These are phyloP conservation scores for Saccharomyces mikatae DNA, from an alignment of 805 yeast genomes.

Conservation along the genomic window DNA sequence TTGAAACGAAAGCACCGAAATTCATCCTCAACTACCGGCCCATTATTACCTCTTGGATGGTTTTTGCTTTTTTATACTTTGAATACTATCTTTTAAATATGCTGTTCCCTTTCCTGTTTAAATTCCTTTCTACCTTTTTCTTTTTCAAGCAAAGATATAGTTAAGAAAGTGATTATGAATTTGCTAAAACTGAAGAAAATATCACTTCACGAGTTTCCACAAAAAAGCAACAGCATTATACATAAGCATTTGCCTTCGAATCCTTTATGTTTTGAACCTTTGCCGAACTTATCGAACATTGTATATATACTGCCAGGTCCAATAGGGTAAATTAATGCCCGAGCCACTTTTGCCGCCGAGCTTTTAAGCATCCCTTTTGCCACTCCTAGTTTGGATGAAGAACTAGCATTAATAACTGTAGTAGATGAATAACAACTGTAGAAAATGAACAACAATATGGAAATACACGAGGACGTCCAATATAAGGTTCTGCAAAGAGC, in stretches of 20 bases:
- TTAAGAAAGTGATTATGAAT: no score
- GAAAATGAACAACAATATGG: constrained; percentile 1
- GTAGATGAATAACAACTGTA: neutral
- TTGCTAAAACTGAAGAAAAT: no score
- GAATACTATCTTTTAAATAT: neutral
- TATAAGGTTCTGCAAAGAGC: constrained; percentile 28
- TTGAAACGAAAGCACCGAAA: neutral
- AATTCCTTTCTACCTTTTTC: no score
- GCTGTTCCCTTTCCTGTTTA: no score
- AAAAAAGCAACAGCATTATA: neutral
- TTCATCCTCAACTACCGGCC: neutral
- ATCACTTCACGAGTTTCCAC: neutral
- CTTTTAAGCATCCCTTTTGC: neutral
- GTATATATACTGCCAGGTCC: neutral
- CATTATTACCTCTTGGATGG: neutral
- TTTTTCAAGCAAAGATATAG: no score
- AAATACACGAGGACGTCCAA: constrained; percentile 2
- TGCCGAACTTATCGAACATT: neutral
- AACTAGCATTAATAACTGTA: neutral
- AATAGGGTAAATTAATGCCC: neutral
- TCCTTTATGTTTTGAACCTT: neutral
- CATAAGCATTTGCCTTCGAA: neutral
- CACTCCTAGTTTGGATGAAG: neutral
- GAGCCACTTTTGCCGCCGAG: neutral
- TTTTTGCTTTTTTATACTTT: neutral